A percentile compares a stretch with the other conserved stretches of the same genome.
phyloP scores from a whole-genome alignment of 179 eudicot species.

The Heliamphora pulchella region DNA sequence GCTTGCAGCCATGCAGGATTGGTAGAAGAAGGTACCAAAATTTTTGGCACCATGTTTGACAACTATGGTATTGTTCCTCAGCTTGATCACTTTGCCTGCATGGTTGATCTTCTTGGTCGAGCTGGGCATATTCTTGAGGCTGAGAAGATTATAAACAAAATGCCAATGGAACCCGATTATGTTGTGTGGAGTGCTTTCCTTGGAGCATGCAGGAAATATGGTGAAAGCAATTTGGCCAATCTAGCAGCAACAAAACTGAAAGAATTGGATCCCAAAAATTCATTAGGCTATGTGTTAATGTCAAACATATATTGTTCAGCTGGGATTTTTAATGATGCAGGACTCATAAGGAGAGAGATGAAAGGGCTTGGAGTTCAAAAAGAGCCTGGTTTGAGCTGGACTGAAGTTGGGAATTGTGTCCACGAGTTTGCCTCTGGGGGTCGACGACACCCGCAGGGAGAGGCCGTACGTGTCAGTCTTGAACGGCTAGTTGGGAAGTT shows the following conservation, averaged over 20 bases:
- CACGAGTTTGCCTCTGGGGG: constrained; percentile 43
- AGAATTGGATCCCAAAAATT: constrained; percentile 44
- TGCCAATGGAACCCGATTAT: constrained; percentile 53
- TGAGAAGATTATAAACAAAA: constrained; percentile 27
- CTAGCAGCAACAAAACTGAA: constrained; percentile 31
- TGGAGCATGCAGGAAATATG: constrained; percentile 45
- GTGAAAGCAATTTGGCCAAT: constrained; percentile 32
- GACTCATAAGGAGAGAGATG: constrained; percentile 38
- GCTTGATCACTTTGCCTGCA: constrained; percentile 51
- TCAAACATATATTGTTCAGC: constrained; percentile 38
- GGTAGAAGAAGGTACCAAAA: constrained; percentile 39
- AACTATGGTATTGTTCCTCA: constrained; percentile 37
- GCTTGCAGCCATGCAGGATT: constrained; percentile 56
- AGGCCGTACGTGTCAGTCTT: constrained; percentile 20
- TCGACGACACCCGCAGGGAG: constrained; percentile 26
- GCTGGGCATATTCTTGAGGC: constrained; percentile 40
- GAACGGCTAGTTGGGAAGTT: constrained; percentile 21
- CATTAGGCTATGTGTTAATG: constrained; percentile 40
- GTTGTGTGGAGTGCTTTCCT: constrained; percentile 51
- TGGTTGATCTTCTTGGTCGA: constrained; percentile 50
- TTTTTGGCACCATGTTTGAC: constrained; percentile 31
- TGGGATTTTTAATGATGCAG: constrained; percentile 36
- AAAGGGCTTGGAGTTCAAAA: constrained; percentile 32
- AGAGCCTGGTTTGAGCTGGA: constrained; percentile 53
- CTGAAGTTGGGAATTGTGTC: constrained; percentile 28